These are phyloP conservation scores for Ailanthus altissimus DNA, from an alignment of 345 rosid genomes.

Conservation along the genomic window DNA sequence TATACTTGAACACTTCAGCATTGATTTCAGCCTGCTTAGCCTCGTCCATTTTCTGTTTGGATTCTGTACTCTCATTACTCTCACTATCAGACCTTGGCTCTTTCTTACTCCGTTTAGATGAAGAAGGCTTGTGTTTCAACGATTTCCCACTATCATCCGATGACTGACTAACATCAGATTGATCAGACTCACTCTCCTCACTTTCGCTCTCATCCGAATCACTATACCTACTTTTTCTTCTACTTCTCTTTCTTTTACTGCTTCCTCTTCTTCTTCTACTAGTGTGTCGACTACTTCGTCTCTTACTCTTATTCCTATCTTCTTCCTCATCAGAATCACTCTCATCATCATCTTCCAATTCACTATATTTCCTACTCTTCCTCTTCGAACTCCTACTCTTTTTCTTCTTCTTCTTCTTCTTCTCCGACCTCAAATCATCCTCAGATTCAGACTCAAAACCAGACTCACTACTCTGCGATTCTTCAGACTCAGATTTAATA, in stretches of 20 bases:
- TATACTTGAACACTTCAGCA: conserved; percentile 68
- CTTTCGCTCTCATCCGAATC: conserved; percentile 45
- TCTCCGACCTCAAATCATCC: conserved; percentile 33
- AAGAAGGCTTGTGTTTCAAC: conserved; percentile 42
- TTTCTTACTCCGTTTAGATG: conserved; percentile 41
- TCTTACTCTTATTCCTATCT: conserved; percentile 45
- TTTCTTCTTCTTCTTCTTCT: conserved; percentile 41
- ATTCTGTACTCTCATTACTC: conserved; percentile 43
- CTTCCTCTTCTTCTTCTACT: conserved; percentile 33
- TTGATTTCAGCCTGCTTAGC: conserved; percentile 47
- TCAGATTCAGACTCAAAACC: conserved; percentile 43
- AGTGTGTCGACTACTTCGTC: conserved; percentile 33
- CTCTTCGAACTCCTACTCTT: conserved; percentile 38
- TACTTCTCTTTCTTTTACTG: conserved; percentile 31
- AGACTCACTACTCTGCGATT: conserved; percentile 36
- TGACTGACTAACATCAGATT: conserved; percentile 34
- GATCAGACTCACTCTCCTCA: conserved; percentile 39
- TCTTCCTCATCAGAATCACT: conserved; percentile 48
- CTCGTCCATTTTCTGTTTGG: conserved; percentile 46
- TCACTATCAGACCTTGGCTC: conserved; percentile 44
- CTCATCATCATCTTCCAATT: conserved; percentile 51
- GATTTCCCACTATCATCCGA: conserved; percentile 42
- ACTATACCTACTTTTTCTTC: conserved; percentile 36
- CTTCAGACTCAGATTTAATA: conserved; percentile 26
- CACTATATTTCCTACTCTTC: conserved; percentile 36